A percentile compares a stretch with the other conserved stretches of the same genome.
These are phyloP conservation scores for Ogataea saltuana DNA, from an alignment of 805 yeast species.

Conservation along the genomic window DNA sequence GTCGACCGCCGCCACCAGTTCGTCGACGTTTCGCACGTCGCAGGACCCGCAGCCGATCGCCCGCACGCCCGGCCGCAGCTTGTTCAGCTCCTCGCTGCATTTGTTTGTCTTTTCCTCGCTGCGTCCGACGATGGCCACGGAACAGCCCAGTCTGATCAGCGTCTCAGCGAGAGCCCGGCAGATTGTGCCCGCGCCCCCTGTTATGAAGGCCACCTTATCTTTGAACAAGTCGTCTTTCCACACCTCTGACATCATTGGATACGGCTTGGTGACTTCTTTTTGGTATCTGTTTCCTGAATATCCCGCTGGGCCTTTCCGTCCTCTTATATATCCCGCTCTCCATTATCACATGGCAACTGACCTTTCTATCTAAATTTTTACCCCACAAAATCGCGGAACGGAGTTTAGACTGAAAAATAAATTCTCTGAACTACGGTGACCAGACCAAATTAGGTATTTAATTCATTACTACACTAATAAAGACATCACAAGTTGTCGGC, in stretches of 20 bases:
- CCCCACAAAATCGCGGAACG: conserved; percentile 3
- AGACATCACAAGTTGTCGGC: not conserved
- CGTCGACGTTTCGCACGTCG: conserved; percentile 73
- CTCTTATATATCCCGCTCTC: not conserved
- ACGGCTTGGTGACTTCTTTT: not conserved
- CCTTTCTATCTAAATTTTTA: not conserved
- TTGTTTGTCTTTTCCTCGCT: conserved; percentile 61
- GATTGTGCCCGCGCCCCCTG: conserved; percentile 97
- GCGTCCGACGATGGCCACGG: conserved; percentile 85
- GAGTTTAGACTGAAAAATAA: not conserved
- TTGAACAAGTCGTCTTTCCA: conserved; percentile 67
- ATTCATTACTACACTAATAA: conserved; percentile 1
- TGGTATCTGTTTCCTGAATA: not conserved
- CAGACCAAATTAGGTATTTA: not conserved
- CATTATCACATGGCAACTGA: conserved; percentile 1
- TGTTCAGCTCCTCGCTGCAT: conserved; percentile 68
- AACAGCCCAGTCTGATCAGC: conserved; percentile 76
- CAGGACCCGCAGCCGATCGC: conserved; percentile 71
- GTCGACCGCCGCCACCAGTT: conserved; percentile 64
- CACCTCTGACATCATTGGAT: conserved; percentile 7
- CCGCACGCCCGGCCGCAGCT: conserved; percentile 56
- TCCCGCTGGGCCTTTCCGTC: not conserved
- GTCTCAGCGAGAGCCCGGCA: conserved; percentile 91
- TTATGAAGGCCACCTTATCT: conserved; percentile 85
- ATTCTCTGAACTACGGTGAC: not conserved